Evolutionary conservation across 2,329 filamentous ascomycete genomes (phyloP), one percentile per base, ranked within the genome.

Genomic region (Fusarium cyanostomum): DNA sequence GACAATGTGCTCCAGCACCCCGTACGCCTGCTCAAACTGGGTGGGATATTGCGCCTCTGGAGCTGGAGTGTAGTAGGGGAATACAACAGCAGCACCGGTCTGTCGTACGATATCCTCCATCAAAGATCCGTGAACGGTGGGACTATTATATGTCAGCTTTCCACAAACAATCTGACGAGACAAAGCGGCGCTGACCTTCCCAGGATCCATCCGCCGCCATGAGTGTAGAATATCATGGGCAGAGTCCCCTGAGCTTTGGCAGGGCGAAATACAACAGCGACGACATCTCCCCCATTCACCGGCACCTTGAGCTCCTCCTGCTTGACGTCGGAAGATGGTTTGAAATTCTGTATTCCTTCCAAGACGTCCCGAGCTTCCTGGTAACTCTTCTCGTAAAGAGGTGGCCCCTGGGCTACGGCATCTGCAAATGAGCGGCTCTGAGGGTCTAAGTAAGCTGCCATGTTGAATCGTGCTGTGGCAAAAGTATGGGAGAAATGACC

Each of bases 161-260:
- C 4, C 15, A 13, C 1, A 27, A 21, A n/a, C 10, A n/a, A 7
- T 3, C 6, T 0, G 5, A 12, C 8, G 9, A 34, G 13, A 12
- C 24, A 16, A 13, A 8, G 8, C 4, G 26, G 1, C 12, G 4
- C 46, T 18, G 1, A 59, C 60, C 60, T 64, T 49, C 60, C 60
- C 0, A 64, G 41, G 18, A 64, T 64, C 59, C 60, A 64, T 30
- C 60, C 60, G 1, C 60, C 60, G 3, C 60, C 60, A 2, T 64
- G 59, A 0, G 59, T 64, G 1, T 64, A 64, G 7, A 64, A 64
- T n/a, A 64, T 64, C 59, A 64, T 39, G 12, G 54, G 62, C 5
- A 64, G 9, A 1, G 37, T 43, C 1, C 59, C 59, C 10, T 56
- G n/a, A 0, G 59, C 49, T 2, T n/a, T 5, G 0, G 31, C 50